Evolutionary conservation across 73 alveolate species (phyloP), one percentile per base, ranked within the genome.

Genomic region (Stentor coeruleus): DNA sequence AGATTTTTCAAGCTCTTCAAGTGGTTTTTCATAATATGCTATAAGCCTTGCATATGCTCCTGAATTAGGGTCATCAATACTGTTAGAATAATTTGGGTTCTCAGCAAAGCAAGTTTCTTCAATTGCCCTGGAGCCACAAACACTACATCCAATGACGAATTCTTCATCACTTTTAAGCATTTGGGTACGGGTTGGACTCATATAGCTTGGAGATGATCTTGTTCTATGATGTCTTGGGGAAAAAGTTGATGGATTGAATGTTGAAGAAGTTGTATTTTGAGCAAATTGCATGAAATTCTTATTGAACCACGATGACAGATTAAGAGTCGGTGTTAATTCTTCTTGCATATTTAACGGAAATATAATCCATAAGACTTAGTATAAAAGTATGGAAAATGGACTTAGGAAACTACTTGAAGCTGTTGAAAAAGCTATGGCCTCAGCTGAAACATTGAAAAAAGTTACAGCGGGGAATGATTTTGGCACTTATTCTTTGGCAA

Each of bases 1-100:
- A 66, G n/a, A 28, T 33, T 31, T 20, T 28, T 20, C 79, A 66
- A 66, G 33, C 33, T 33, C 41, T 2, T 66, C 79, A 66, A 31
- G 79, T 20, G 41, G n/a, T 33, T 66, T 66, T 33, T 66, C 79
- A 40, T 20, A 20, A 0, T 20, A 20, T 26, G n/a, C 79, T 20
- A 66, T 66, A 20, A 66, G n/a, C 33, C 79, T 20, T 26, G 79
- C 37, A 66, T 66, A 66, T 0, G 79, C 79, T 33, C 79, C 79
- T 20, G 79, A 66, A 33, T 66, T 66, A 66, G 79, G 79, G 79
- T 66, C 79, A 33, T 66, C 37, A 28, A 66, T 20, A 40, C 37
- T 31, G 14, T 20, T 37, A 33, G 40, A 26, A 33, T 66, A 66
- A 1, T 20, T 11, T 28, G n/a, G 37, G 37, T 66, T 20, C n/a